Conservation (phyloP, 306 rosid genomes). For the Vigna hirtella region DNA sequence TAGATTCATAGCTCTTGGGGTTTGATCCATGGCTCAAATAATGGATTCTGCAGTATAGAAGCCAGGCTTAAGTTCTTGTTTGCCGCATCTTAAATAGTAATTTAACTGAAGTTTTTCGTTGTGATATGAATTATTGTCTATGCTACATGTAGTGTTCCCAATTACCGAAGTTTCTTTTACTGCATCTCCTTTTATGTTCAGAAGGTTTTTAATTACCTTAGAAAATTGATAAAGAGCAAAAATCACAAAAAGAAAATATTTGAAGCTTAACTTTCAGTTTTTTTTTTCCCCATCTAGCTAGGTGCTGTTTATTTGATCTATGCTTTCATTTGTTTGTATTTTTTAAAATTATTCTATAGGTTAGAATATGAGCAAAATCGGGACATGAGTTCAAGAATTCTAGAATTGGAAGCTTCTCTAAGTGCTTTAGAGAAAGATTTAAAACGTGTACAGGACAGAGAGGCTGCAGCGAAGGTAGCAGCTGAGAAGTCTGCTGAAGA, state of each 20-base stretch:
- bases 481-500: constrained; percentile 75
- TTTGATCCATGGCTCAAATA: background rate
- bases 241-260: background rate
- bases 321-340: constrained; percentile 31
- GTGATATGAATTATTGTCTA: background rate
- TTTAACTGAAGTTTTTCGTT: constrained; percentile 8
- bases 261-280: constrained; percentile 26
- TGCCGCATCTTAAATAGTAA: constrained; percentile 4
- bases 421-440: constrained; percentile 68
- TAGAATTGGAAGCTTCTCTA: constrained; percentile 72
- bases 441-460: constrained; percentile 71
- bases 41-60: constrained; percentile 2
- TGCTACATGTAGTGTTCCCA: constrained; percentile 5
- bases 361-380: constrained; percentile 97
- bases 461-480: constrained; percentile 70
- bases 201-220: constrained; percentile 23
- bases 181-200: constrained; percentile 10
- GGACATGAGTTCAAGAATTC: constrained; percentile 78
- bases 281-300: background rate
- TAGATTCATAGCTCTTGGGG: constrained; percentile 1
- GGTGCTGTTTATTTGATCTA: constrained; percentile 18
- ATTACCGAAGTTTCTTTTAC: background rate
- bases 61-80: background rate
- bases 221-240: constrained; percentile 1
- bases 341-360: constrained; percentile 55